Evolutionary conservation across 495 filamentous ascomycete genomes (phyloP).

Genomic region (Tricharina praecox): DNA sequence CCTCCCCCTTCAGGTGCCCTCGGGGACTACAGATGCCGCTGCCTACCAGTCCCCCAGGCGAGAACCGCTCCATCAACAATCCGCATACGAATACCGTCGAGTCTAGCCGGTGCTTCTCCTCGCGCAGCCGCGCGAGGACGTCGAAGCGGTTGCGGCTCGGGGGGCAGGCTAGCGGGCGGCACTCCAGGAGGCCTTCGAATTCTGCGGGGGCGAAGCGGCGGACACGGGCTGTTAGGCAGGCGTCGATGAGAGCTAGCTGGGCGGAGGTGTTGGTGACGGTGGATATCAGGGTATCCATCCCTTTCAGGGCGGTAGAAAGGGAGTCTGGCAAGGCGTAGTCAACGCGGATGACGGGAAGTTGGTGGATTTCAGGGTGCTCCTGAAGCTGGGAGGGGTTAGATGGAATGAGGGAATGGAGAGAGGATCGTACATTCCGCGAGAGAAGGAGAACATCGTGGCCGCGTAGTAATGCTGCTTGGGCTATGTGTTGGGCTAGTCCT

Average conservation of each 20-base stretch:
- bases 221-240: conserved; percentile 46
- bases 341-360: conserved; percentile 35
- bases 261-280: conserved; percentile 42
- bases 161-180: conserved; percentile 29
- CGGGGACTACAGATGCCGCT: conserved; percentile 37
- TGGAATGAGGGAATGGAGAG: not conserved
- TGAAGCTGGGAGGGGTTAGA: not conserved
- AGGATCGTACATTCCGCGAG: conserved; percentile 39
- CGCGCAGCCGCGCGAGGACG: conserved; percentile 39
- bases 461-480: conserved; percentile 39
- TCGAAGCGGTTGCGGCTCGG: conserved; percentile 40
- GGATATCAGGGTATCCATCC: conserved; percentile 59
- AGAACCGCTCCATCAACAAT: conserved; percentile 60
- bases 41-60: conserved; percentile 40
- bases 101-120: conserved; percentile 34
- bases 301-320: conserved; percentile 45
- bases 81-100: conserved; percentile 56
- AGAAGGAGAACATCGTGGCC: conserved; percentile 52
- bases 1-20: conserved; percentile 32
- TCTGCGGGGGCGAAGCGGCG: conserved; percentile 57
- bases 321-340: conserved; percentile 41
- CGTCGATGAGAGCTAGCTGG: conserved; percentile 57
- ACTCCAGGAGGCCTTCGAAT: conserved; percentile 44
- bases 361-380: conserved; percentile 15
- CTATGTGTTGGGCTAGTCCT: conserved; percentile 48